A percentile compares a stretch with the other conserved stretches of the same genome.
Conservation (phyloP, 768 basidiomycete species). For the Trametes sanguinea region DNA sequence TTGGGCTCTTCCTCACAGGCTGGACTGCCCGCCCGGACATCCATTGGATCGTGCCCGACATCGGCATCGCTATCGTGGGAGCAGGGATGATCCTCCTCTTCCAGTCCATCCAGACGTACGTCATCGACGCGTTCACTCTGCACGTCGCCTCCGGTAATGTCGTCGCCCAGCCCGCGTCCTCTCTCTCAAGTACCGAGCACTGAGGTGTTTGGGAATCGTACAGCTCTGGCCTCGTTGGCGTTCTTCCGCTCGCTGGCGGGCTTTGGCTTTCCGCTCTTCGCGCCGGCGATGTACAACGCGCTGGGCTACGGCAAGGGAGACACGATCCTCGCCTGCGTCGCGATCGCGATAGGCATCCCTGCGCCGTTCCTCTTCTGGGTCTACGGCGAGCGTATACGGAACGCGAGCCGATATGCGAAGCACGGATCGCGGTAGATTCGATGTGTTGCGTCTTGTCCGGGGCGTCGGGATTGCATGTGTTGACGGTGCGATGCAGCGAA, state of each 20-base stretch:
- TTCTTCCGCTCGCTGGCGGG: slow-evolving; percentile 67
- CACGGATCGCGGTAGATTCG: too few relatives aligned
- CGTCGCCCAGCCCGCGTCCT: slow-evolving; percentile 24
- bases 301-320: slow-evolving; percentile 73
- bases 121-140: slow-evolving; percentile 66
- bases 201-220: too few relatives aligned
- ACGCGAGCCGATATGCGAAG: slow-evolving; percentile 21
- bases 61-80: slow-evolving; percentile 59
- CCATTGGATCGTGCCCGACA: slow-evolving; percentile 71
- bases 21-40: slow-evolving; percentile 61
- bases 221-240: slow-evolving; percentile 64
- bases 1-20: slow-evolving; percentile 67
- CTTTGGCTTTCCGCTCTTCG: slow-evolving; percentile 80
- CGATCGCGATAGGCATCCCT: slow-evolving; percentile 64
- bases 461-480: too few relatives aligned
- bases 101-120: slow-evolving; percentile 64
- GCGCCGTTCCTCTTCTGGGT: slow-evolving; percentile 50
- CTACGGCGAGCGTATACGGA: slow-evolving; percentile 50
- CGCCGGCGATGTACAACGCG: slow-evolving; percentile 61
- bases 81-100: slow-evolving; percentile 60
- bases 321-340: slow-evolving; percentile 60
- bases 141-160: slow-evolving; percentile 65
- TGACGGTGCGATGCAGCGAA: too few relatives aligned
- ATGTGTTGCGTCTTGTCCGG: too few relatives aligned
- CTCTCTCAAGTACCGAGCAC: too few relatives aligned